phyloP scores from a whole-genome alignment of 257 asterid genomes.

The Nicotiana attenuata region DNA sequence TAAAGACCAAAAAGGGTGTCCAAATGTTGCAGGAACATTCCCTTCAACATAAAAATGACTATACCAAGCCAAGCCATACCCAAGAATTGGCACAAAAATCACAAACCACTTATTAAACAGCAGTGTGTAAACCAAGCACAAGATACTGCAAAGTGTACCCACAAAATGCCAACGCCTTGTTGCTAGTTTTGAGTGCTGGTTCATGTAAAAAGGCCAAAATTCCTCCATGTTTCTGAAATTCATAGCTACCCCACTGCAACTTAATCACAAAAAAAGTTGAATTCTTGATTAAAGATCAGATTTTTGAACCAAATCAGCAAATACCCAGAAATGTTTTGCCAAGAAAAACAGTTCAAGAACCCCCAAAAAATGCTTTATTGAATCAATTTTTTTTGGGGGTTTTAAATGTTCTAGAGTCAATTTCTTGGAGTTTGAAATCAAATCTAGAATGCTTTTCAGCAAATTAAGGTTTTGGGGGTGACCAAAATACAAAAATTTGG shows the following conservation, averaged over 20 bases:
- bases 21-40: slow-evolving; percentile 85
- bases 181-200: slow-evolving; percentile 74
- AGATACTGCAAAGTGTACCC: slow-evolving; percentile 74
- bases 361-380: neutral
- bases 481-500: neutral
- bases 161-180: slow-evolving; percentile 96
- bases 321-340: neutral
- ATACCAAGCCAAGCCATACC: slow-evolving; percentile 91
- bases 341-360: slow-evolving; percentile 6
- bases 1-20: slow-evolving; percentile 94
- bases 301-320: neutral
- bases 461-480: neutral
- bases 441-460: neutral
- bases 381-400: neutral
- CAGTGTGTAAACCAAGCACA: slow-evolving; percentile 64
- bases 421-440: neutral
- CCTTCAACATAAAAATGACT: slow-evolving; percentile 95
- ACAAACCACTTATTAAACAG: slow-evolving; percentile 71
- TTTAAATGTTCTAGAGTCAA: neutral
- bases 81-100: slow-evolving; percentile 64
- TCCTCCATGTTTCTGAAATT: slow-evolving; percentile 92
- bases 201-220: slow-evolving; percentile 90
- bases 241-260: slow-evolving; percentile 29
- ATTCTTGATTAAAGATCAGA: neutral
- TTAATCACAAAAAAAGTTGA: neutral